Evolutionary conservation across 768 basidiomycete genomes (phyloP).

Genomic region (Naganishia randhawae): DNA sequence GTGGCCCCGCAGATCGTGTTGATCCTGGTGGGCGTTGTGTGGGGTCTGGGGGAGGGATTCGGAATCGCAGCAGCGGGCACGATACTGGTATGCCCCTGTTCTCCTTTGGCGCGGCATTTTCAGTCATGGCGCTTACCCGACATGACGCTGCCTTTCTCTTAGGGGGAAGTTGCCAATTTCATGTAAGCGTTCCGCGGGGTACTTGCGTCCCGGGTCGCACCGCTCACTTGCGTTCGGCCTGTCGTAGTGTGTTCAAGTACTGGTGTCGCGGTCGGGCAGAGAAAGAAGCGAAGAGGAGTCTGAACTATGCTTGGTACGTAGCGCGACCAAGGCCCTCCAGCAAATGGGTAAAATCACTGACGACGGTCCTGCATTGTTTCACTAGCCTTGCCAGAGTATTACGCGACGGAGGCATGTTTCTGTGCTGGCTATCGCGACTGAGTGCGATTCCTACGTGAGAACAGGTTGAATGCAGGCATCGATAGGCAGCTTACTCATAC

Average conservation of each 20-base stretch:
- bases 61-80: constrained; percentile 65
- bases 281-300: constrained; percentile 61
- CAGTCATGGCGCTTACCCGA: no score
- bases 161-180: constrained; percentile 80
- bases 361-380: no score
- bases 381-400: constrained; percentile 1
- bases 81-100: constrained; percentile 53
- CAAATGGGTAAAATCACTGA: no score
- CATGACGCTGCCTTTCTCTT: not conserved
- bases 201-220: not conserved
- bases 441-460: constrained; percentile 35
- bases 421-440: constrained; percentile 42
- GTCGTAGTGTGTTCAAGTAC: constrained; percentile 50
- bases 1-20: constrained; percentile 61
- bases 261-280: constrained; percentile 70
- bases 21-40: constrained; percentile 81
- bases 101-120: not conserved
- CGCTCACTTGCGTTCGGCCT: constrained; percentile 55
- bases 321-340: no score
- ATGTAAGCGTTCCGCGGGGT: constrained; percentile 57
- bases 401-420: constrained; percentile 73
- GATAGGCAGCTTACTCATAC: constrained; percentile 64
- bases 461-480: not conserved
- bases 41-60: constrained; percentile 83
- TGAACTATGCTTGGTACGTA: constrained; percentile 57